Base-by-base conservation (phyloP, 2,329 filamentous ascomycete genomes). In the Penicillium paneum region DNA sequence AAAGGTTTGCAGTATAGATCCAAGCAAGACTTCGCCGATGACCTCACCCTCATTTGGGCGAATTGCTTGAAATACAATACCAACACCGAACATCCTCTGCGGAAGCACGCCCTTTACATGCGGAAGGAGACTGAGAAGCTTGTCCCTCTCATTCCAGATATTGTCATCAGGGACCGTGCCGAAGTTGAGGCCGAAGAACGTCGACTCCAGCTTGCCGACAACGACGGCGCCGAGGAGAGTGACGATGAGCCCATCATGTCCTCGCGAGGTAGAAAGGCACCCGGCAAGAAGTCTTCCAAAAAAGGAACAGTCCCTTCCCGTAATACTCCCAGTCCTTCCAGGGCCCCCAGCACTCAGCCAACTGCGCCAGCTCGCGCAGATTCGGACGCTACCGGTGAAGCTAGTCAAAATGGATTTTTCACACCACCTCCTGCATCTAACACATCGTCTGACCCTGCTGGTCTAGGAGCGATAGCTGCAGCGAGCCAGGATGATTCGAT, bases 211-310 rank as follows among this genome's bases (percentile, higher is more conserved):
- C 90, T 83, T 57, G 81, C 92, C 58, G 91, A 94, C 47, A 88
- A 88, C 42, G 91, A 93, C 63, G 89, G 81, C 36, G 90, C 83
- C 28, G 93, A 97, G 55, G 93, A 97, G 72, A 96, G 91, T 63
- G 93, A 97, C 67, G 93, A 97, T 69, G 92, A 96, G 74, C 94
- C 94, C 8, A 97, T 99, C 68, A 97, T 97, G 90, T 94, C 94
- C 54, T 97, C 93, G 46, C 85, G 94, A 61, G 94, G 94, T 49
- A 87, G 94, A 41, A 96, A 93, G 71, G 90, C 91, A 15, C 89
- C 87, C 6, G 85, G 84, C 29, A 89, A 90, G 63, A 92, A 89
- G 68, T 88, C 64, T 8, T 65, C 91, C 21, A 85, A 86, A 59
- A 93, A 88, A 66, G 83, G 84, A 13, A 76, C 80, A 17, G 76